Conservation (phyloP, 2,329 filamentous ascomycete genomes). For the Talaromyces verruculosus region DNA sequence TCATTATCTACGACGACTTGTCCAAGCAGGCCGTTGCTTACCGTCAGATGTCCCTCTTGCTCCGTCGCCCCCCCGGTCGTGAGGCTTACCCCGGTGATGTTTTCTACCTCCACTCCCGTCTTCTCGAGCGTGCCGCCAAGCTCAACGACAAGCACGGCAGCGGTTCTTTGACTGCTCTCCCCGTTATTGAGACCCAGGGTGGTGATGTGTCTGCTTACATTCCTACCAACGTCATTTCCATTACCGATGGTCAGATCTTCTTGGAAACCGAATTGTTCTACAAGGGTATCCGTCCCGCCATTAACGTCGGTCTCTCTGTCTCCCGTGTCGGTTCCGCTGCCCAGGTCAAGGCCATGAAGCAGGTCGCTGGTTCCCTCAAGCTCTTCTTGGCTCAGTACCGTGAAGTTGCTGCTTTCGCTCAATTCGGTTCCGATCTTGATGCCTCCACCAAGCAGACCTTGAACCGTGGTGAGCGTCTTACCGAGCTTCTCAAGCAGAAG, state of each 20-base stretch:
- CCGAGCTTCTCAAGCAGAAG: constrained; percentile 99
- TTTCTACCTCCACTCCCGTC: constrained; percentile 99
- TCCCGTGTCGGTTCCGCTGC: constrained; percentile 99
- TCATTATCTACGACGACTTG: constrained; percentile 92
- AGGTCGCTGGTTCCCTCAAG: constrained; percentile 99
- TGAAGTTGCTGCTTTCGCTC: constrained; percentile 98
- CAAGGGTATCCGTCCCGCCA: constrained; percentile 99
- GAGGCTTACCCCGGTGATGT: constrained; percentile 99
- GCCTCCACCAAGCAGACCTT: constrained; percentile 99
- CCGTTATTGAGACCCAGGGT: constrained; percentile 99
- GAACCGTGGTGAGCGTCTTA: constrained; percentile 95
- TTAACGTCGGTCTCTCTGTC: constrained; percentile 99
- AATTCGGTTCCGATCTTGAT: constrained; percentile 99
- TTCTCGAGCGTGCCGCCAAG: constrained; percentile 99
- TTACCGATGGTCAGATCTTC: constrained; percentile 99
- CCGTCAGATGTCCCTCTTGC: constrained; percentile 97
- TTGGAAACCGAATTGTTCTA: constrained; percentile 99
- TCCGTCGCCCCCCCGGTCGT: constrained; percentile 96
- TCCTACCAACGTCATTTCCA: constrained; percentile 99
- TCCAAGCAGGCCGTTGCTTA: constrained; percentile 98
- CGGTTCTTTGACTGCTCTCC: constrained; percentile 95
- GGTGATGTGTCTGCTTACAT: constrained; percentile 99
- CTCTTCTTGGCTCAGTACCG: constrained; percentile 99
- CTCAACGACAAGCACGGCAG: constrained; percentile 93
- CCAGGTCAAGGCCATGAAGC: constrained; percentile 99